Conservation (phyloP, 202 grass and related monocot genomes). For the Brachypodium distachyon region DNA sequence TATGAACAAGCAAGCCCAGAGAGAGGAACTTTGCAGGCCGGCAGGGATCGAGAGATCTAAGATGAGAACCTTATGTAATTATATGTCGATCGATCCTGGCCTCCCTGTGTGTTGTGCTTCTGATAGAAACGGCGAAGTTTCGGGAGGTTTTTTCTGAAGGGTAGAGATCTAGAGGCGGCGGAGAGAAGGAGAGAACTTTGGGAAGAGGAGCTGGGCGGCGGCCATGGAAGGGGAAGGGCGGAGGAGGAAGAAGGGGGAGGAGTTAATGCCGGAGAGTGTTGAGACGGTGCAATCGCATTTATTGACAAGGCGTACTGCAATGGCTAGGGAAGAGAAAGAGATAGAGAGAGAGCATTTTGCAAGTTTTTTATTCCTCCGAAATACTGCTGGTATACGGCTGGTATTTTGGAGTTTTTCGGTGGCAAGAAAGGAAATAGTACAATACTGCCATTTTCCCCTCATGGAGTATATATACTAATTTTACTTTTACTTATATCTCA, state of each 20-base stretch:
- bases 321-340: slow-evolving; percentile 45
- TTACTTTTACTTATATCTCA: too few relatives aligned
- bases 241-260: slow-evolving; percentile 19
- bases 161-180: not conserved
- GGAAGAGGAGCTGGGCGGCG: not conserved
- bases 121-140: slow-evolving; percentile 10
- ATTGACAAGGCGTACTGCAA: slow-evolving; percentile 61
- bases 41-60: slow-evolving; percentile 36
- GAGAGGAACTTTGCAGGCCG: not conserved
- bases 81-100: slow-evolving; percentile 16
- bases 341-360: slow-evolving; percentile 21
- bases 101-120: slow-evolving; percentile 1
- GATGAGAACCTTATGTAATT: slow-evolving; percentile 10
- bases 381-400: slow-evolving; percentile 4
- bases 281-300: slow-evolving; percentile 95
- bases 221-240: slow-evolving; percentile 24
- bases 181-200: slow-evolving; percentile 13
- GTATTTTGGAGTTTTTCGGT: too few relatives aligned
- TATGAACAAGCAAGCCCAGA: slow-evolving; percentile 26
- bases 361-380: not conserved
- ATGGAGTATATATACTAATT: too few relatives aligned
- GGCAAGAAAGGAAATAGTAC: too few relatives aligned
- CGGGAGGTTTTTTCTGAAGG: too few relatives aligned
- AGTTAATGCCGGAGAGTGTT: slow-evolving; percentile 82
- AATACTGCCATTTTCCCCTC: too few relatives aligned